A percentile compares a stretch with the other conserved stretches of the same genome.
phyloP scores from a whole-genome alignment of 257 asterid genomes.

The Nicotiana knightiana region DNA sequence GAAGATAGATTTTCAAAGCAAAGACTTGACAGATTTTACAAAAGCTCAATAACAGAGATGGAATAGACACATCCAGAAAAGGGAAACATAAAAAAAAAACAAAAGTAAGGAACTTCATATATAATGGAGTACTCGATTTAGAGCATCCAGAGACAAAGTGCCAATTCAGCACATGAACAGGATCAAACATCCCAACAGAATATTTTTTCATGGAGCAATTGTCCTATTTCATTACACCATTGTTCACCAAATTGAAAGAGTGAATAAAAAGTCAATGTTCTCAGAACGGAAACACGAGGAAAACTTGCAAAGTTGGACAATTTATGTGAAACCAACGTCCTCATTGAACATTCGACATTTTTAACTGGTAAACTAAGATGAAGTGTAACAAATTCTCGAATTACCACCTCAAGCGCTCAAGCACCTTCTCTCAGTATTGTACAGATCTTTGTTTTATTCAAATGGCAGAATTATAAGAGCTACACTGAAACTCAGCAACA shows the following conservation, averaged over 20 bases:
- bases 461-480: background rate
- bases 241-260: background rate
- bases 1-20: background rate
- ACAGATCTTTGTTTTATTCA: background rate
- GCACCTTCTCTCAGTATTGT: background rate
- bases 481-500: background rate
- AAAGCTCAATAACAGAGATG: background rate
- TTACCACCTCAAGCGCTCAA: background rate
- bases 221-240: background rate
- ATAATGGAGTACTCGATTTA: background rate
- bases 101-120: background rate
- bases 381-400: background rate
- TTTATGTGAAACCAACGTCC: background rate
- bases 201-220: background rate
- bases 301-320: background rate
- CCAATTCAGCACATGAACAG: background rate
- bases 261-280: background rate
- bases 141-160: background rate
- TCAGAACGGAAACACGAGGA: background rate
- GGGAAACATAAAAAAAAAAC: background rate
- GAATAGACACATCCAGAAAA: background rate
- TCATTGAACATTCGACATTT: background rate
- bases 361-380: background rate
- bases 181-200: background rate
- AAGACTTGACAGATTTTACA: background rate